Evolutionary conservation across 345 rosid species (phyloP).

Genomic region (Microthlaspi erraticum): DNA sequence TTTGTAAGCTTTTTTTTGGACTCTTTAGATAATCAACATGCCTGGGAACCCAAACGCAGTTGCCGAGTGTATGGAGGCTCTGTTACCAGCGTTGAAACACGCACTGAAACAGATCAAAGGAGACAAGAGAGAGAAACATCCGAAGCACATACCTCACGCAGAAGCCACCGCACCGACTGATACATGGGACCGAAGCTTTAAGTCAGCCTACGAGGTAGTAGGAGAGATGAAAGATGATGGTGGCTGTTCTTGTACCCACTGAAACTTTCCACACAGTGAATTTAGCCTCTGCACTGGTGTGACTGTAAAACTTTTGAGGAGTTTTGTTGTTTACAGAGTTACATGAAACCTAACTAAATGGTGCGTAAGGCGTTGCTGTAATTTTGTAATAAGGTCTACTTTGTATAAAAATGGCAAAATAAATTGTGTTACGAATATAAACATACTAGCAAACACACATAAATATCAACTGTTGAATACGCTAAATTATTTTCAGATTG

Average conservation of each 20-base stretch:
- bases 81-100: constrained; percentile 86
- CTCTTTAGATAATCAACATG: constrained; percentile 83
- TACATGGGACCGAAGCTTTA: constrained; percentile 76
- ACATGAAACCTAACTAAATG: neutral
- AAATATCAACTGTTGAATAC: neutral
- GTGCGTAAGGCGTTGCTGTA: neutral
- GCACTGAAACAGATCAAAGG: constrained; percentile 90
- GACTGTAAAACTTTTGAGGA: constrained; percentile 14
- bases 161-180: constrained; percentile 57
- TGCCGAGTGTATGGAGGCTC: constrained; percentile 92
- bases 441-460: neutral
- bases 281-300: neutral
- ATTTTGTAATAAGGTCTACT: constrained; percentile 23
- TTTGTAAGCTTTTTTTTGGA: constrained; percentile 8
- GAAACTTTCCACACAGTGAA: constrained; percentile 16
- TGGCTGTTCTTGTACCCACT: constrained; percentile 66
- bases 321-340: constrained; percentile 9
- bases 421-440: neutral
- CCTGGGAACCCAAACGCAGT: constrained; percentile 97
- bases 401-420: neutral
- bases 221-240: constrained; percentile 43
- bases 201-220: constrained; percentile 49
- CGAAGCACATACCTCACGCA: constrained; percentile 80
- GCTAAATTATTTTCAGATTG: neutral
- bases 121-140: constrained; percentile 93